Evolutionary conservation across 441 rosid genomes (phyloP).

Genomic region (Pelargonium australe): DNA sequence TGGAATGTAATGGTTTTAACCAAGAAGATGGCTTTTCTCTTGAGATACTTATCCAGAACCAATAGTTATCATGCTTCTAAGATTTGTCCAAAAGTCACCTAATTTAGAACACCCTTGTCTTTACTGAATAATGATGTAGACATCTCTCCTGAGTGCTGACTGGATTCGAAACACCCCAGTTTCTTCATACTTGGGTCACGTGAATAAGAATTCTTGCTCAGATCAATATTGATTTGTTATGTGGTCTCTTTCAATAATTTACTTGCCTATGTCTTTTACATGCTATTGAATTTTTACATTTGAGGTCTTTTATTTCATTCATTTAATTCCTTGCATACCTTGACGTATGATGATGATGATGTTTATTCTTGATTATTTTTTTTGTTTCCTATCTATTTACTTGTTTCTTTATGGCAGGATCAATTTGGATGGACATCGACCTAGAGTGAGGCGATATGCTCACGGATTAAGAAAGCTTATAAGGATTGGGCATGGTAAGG

Average conservation of each 20-base stretch:
- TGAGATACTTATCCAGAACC: conserved; percentile 1
- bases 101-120: too few relatives aligned
- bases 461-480: conserved; percentile 69
- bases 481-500: conserved; percentile 85
- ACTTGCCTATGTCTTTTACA: background rate
- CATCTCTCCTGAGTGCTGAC: background rate
- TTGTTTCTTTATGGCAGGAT: conserved; percentile 46
- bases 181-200: background rate
- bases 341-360: conserved; percentile 7
- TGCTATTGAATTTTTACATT: conserved; percentile 7
- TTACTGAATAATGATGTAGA: background rate
- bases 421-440: conserved; percentile 84
- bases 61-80: background rate
- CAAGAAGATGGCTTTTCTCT: background rate
- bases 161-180: background rate
- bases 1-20: background rate
- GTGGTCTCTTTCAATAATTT: conserved; percentile 1
- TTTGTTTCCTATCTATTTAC: conserved; percentile 2
- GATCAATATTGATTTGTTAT: background rate
- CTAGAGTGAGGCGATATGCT: conserved; percentile 87
- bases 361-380: conserved; percentile 2
- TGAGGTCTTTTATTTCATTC: conserved; percentile 4
- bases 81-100: background rate
- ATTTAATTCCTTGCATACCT: conserved; percentile 7
- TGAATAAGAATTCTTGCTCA: background rate